Conservation (phyloP, 2,329 filamentous ascomycete genomes). For the Ophiostoma himal-ulmi region DNA sequence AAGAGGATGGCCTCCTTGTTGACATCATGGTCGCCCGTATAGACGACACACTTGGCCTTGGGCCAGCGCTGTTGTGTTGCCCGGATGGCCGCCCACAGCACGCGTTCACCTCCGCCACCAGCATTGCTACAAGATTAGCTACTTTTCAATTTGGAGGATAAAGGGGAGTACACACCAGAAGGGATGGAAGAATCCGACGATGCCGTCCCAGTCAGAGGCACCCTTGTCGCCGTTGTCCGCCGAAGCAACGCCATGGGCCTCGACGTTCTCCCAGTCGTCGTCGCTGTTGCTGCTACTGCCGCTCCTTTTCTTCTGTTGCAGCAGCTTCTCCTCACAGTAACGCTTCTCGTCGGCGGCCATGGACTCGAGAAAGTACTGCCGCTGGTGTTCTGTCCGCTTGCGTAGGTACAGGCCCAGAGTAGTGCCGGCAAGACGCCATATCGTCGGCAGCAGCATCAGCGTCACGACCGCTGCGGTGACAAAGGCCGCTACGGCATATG, state of each 20-base stretch:
- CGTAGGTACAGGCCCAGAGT: constrained; percentile 55
- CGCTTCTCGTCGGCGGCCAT: constrained; percentile 44
- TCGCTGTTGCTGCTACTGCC: constrained; percentile 37
- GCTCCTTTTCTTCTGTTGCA: constrained; percentile 27
- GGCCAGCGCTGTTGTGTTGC: constrained; percentile 88
- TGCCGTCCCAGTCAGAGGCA: constrained; percentile 66
- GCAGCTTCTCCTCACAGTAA: constrained; percentile 34
- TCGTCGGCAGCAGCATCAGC: constrained; percentile 33
- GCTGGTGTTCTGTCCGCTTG: constrained; percentile 58
- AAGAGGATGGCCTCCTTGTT: constrained; percentile 72
- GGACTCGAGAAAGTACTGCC: constrained; percentile 50
- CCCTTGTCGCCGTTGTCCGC: constrained; percentile 38
- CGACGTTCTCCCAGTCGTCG: constrained; percentile 66
- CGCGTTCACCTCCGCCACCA: constrained; percentile 88
- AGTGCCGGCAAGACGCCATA: constrained; percentile 39
- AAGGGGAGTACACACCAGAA: constrained; percentile 63
- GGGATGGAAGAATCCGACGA: constrained; percentile 95
- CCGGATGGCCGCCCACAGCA: constrained; percentile 91
- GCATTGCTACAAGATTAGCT: constrained; percentile 62
- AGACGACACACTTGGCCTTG: constrained; percentile 81
- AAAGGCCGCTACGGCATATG: constrained; percentile 1
- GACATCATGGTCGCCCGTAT: constrained; percentile 90
- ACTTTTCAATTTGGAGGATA: constrained; percentile 19
- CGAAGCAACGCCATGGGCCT: constrained; percentile 38
- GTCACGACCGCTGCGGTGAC: constrained; percentile 27